These are phyloP conservation scores for Suillus lakei DNA, from an alignment of 768 basidiomycete genomes.

Conservation along the genomic window DNA sequence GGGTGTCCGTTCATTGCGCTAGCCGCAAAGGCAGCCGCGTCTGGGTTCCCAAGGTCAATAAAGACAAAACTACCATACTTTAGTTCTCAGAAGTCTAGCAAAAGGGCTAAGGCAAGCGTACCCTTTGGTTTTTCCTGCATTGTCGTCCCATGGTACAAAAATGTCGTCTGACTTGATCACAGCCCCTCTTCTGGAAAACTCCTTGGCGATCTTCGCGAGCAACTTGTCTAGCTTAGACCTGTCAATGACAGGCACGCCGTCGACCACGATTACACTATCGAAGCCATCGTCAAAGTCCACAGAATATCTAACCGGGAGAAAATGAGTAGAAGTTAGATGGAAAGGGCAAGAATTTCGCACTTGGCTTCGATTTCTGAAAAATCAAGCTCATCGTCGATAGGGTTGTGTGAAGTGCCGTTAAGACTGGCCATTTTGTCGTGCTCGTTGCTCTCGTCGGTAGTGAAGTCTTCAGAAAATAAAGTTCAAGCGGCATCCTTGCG, in stretches of 20 bases:
- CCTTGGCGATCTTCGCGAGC: conserved; percentile 78
- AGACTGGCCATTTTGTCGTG: conserved; percentile 51
- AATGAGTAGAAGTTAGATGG: neutral
- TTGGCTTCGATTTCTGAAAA: conserved; percentile 89
- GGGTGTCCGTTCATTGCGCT: conserved; percentile 73
- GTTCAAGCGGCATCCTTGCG: conserved; percentile 11
- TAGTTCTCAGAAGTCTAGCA: conserved; percentile 1
- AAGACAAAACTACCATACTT: conserved; percentile 69
- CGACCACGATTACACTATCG: conserved; percentile 91
- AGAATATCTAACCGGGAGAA: conserved; percentile 65
- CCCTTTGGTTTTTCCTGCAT: conserved; percentile 91
- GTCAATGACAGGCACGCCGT: conserved; percentile 91
- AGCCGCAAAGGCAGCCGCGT: conserved; percentile 73
- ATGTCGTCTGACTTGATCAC: conserved; percentile 78
- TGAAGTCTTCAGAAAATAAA: conserved; percentile 14
- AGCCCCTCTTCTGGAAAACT: conserved; percentile 82
- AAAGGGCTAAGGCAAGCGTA: conserved; percentile 39
- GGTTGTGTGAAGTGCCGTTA: conserved; percentile 34
- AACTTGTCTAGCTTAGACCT: conserved; percentile 83
- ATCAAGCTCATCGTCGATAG: conserved; percentile 73
- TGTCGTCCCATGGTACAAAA: conserved; percentile 87
- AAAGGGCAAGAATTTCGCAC: conserved; percentile 44
- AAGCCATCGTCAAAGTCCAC: conserved; percentile 85
- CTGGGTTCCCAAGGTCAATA: conserved; percentile 72
- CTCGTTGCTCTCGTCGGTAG: conserved; percentile 5